Evolutionary conservation across 176 grass and related monocot species (phyloP).

Genomic region (Cenchrus americanus): DNA sequence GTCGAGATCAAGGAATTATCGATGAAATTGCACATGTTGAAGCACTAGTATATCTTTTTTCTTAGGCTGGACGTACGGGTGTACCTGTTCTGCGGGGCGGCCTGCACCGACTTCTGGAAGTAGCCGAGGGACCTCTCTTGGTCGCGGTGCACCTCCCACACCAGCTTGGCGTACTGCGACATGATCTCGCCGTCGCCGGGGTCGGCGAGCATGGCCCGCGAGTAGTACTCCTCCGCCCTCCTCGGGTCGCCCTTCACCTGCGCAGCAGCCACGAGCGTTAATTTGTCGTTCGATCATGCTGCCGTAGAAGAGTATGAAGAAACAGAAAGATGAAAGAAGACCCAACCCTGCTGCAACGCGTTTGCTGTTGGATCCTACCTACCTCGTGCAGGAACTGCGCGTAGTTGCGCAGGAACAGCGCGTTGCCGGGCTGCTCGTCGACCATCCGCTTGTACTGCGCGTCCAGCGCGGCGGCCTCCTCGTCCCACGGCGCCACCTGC

Average conservation of each 20-base stretch:
- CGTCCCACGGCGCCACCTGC: not conserved
- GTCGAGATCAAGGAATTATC: not conserved
- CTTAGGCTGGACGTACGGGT: not conserved
- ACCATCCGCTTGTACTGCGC: slow-evolving; percentile 79
- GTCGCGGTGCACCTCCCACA: slow-evolving; percentile 77
- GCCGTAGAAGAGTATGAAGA: not conserved
- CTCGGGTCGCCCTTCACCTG: slow-evolving; percentile 56
- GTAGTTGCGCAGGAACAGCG: slow-evolving; percentile 81
- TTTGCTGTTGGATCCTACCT: not conserved
- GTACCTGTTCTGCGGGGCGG: slow-evolving; percentile 58
- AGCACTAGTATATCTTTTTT: too few species aligned
- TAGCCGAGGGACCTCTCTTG: slow-evolving; percentile 67
- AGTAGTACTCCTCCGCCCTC: slow-evolving; percentile 93
- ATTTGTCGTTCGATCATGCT: not conserved
- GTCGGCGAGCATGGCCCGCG: slow-evolving; percentile 81
- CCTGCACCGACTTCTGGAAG: slow-evolving; percentile 75
- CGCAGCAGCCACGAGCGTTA: not conserved
- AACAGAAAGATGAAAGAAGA: too few species aligned
- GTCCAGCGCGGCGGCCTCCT: slow-evolving; percentile 56
- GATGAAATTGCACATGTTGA: not conserved
- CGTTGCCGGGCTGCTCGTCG: slow-evolving; percentile 79
- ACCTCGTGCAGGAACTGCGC: slow-evolving; percentile 89
- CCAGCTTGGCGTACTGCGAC: slow-evolving; percentile 83
- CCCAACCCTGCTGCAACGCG: not conserved
- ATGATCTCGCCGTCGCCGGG: slow-evolving; percentile 85